Evolutionary conservation across 768 basidiomycete species (phyloP).

Genomic region (Pholiota conissans): DNA sequence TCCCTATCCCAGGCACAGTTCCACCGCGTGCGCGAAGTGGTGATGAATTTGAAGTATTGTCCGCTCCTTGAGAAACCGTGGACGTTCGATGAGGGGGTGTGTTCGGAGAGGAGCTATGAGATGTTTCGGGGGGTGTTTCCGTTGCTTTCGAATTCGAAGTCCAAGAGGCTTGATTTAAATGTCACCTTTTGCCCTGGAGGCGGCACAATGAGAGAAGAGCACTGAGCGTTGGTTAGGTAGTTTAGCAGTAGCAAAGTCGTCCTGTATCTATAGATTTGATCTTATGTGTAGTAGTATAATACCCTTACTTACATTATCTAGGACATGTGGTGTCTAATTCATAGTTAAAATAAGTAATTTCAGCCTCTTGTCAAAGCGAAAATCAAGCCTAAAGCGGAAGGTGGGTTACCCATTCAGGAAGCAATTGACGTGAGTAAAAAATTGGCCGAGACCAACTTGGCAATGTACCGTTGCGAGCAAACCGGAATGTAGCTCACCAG

Average conservation of each 20-base stretch:
- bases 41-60: conserved; percentile 8
- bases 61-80: conserved; percentile 14
- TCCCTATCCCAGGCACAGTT: conserved; percentile 2
- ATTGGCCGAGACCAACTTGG: no score
- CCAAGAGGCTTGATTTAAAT: conserved; percentile 1
- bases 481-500: no score
- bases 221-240: background rate
- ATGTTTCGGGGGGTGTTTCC: conserved; percentile 9
- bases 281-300: no score
- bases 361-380: background rate
- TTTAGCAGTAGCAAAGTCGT: no score
- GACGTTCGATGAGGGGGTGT: conserved; percentile 14
- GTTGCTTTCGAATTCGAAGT: conserved; percentile 3
- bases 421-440: no score
- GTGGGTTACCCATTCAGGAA: background rate
- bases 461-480: no score
- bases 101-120: conserved; percentile 4
- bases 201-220: background rate
- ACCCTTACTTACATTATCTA: no score
- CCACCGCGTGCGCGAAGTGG: background rate
- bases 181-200: background rate
- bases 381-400: background rate
- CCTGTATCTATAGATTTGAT: no score
- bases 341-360: no score
- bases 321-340: no score